phyloP scores from a whole-genome alignment of 2,329 filamentous ascomycete species.

The Stagonosporopsis chrysanthemi region DNA sequence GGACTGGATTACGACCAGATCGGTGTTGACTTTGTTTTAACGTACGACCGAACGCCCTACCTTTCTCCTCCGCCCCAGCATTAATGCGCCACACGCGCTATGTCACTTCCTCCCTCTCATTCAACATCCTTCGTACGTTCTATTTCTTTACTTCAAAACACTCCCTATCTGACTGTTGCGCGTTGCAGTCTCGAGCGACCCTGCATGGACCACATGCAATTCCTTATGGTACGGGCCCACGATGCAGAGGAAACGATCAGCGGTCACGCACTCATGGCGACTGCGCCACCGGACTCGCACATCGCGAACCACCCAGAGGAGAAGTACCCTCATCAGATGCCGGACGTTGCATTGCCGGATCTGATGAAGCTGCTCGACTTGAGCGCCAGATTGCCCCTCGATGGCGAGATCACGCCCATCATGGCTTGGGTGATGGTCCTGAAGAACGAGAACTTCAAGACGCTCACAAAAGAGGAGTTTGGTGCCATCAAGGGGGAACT shows the following conservation, averaged over 20 bases:
- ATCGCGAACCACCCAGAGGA: conserved; percentile 63
- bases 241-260: conserved; percentile 66
- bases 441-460: conserved; percentile 63
- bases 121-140: conserved; percentile 33
- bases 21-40: conserved; percentile 89
- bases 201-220: conserved; percentile 90
- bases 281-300: conserved; percentile 77
- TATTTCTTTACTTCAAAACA: conserved; percentile 29
- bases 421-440: conserved; percentile 91
- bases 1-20: conserved; percentile 78
- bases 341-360: conserved; percentile 75
- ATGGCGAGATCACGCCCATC: conserved; percentile 91
- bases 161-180: conserved; percentile 42
- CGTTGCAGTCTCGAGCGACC: conserved; percentile 79
- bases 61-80: conserved; percentile 52
- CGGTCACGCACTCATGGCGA: conserved; percentile 93
- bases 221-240: conserved; percentile 69
- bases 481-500: conserved; percentile 75
- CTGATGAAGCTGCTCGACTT: conserved; percentile 83
- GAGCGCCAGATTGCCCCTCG: conserved; percentile 80
- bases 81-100: conserved; percentile 34
- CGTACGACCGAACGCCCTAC: conserved; percentile 78
- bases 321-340: conserved; percentile 73
- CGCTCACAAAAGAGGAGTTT: conserved; percentile 74
- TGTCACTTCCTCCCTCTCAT: conserved; percentile 30